phyloP scores from a whole-genome alignment of 116 monocot species.

The Trichopus zeylanicus region DNA sequence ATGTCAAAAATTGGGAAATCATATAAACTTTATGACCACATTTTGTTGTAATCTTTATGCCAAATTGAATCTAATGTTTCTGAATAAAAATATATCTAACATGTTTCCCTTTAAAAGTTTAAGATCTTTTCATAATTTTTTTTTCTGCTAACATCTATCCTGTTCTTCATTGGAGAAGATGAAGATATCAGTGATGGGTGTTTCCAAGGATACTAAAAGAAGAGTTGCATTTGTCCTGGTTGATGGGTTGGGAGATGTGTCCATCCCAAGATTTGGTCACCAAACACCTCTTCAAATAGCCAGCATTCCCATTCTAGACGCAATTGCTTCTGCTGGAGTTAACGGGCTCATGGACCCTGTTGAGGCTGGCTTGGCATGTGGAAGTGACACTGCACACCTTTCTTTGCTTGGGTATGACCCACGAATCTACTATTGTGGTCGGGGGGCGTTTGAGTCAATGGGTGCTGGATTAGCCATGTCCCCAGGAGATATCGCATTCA shows the following conservation, averaged over 20 bases:
- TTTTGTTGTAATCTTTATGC: too few species aligned
- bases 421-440: slow-evolving; percentile 77
- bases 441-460: slow-evolving; percentile 99
- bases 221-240: slow-evolving; percentile 77
- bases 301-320: slow-evolving; percentile 60
- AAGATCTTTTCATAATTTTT: too few species aligned
- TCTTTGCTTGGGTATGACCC: slow-evolving; percentile 91
- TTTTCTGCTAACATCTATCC: too few species aligned
- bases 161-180: too few species aligned
- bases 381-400: slow-evolving; percentile 91
- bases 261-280: slow-evolving; percentile 39
- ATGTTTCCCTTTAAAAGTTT: too few species aligned
- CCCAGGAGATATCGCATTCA: slow-evolving; percentile 96
- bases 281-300: slow-evolving; percentile 40
- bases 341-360: slow-evolving; percentile 94
- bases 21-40: too few species aligned
- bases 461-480: slow-evolving; percentile 97
- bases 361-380: slow-evolving; percentile 81
- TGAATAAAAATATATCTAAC: too few species aligned
- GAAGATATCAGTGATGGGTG: too few species aligned
- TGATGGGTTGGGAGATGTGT: slow-evolving; percentile 91
- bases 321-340: slow-evolving; percentile 77
- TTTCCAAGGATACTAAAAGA: slow-evolving; percentile 13
- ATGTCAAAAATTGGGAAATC: too few species aligned
- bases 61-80: too few species aligned